phyloP scores from a whole-genome alignment of 2,329 filamentous ascomycete genomes.

The Colletotrichum paranaense region DNA sequence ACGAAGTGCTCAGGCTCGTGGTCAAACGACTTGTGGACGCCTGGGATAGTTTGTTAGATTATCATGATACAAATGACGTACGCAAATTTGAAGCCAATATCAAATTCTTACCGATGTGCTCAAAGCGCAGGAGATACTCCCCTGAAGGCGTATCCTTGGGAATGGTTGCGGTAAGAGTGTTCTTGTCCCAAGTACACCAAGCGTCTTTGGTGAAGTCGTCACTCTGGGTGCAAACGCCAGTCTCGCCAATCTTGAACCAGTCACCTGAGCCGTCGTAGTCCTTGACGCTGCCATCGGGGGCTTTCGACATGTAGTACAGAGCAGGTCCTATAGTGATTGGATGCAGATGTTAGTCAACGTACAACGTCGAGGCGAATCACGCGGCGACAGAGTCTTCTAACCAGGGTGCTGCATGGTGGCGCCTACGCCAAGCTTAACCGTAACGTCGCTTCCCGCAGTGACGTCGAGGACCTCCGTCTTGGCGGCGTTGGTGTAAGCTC shows the following conservation, averaged over 20 bases:
- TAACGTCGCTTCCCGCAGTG: slow-evolving; percentile 39
- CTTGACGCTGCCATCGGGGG: slow-evolving; percentile 40
- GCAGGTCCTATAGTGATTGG: slow-evolving; percentile 33
- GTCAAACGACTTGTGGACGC: slow-evolving; percentile 39
- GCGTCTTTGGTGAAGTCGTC: slow-evolving; percentile 38
- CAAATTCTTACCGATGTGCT: slow-evolving; percentile 44
- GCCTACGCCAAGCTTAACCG: slow-evolving; percentile 37
- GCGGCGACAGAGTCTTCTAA: slow-evolving; percentile 21
- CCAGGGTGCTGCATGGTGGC: slow-evolving; percentile 39
- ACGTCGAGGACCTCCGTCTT: slow-evolving; percentile 40
- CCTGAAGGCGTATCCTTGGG: slow-evolving; percentile 47
- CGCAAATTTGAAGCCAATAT: neutral
- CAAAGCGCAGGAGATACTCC: slow-evolving; percentile 49
- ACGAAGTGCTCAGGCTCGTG: slow-evolving; percentile 39
- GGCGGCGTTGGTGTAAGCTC: slow-evolving; percentile 39
- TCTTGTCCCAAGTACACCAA: slow-evolving; percentile 39
- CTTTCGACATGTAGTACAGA: slow-evolving; percentile 42
- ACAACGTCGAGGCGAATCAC: neutral
- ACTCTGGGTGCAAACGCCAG: slow-evolving; percentile 37
- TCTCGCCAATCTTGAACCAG: slow-evolving; percentile 42
- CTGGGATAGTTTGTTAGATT: neutral
- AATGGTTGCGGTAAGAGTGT: slow-evolving; percentile 47
- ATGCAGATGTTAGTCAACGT: neutral
- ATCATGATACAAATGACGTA: neutral
- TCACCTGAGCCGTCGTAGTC: slow-evolving; percentile 43